Evolutionary conservation across 345 rosid species (phyloP).

Genomic region (Boechera retrofracta): DNA sequence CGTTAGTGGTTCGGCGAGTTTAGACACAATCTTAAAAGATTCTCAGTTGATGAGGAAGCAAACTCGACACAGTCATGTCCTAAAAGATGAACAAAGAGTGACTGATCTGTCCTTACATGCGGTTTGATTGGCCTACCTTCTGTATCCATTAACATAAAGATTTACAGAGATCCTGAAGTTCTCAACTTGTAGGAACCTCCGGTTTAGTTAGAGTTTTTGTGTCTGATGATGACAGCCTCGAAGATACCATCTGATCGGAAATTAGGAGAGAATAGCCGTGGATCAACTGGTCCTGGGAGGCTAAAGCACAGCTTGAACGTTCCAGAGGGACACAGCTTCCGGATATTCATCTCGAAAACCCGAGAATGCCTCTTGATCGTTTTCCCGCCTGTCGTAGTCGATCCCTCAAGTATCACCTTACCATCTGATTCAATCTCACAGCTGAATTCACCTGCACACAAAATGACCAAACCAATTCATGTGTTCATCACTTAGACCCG

Average conservation of each 20-base stretch:
- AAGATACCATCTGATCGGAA: conserved; percentile 72
- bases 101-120: conserved; percentile 1
- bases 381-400: conserved; percentile 43
- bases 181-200: conserved; percentile 24
- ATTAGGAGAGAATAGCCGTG: conserved; percentile 61
- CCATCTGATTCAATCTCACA: conserved; percentile 68
- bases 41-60: conserved; percentile 17
- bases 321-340: conserved; percentile 60
- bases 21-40: neutral
- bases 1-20: neutral
- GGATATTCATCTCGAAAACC: conserved; percentile 50
- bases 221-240: conserved; percentile 63
- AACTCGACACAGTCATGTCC: neutral
- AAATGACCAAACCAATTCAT: conserved; percentile 17
- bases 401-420: conserved; percentile 58
- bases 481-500: conserved; percentile 11
- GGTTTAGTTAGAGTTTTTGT: conserved; percentile 21
- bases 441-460: conserved; percentile 57
- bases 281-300: conserved; percentile 82
- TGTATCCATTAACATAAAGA: conserved; percentile 6
- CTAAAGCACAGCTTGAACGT: conserved; percentile 60
- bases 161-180: conserved; percentile 27
- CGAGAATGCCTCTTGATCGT: conserved; percentile 50
- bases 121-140: conserved; percentile 27
- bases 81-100: neutral